These are phyloP conservation scores for Cucurbita argyrosperma DNA, from an alignment of 306 rosid genomes.

Conservation along the genomic window DNA sequence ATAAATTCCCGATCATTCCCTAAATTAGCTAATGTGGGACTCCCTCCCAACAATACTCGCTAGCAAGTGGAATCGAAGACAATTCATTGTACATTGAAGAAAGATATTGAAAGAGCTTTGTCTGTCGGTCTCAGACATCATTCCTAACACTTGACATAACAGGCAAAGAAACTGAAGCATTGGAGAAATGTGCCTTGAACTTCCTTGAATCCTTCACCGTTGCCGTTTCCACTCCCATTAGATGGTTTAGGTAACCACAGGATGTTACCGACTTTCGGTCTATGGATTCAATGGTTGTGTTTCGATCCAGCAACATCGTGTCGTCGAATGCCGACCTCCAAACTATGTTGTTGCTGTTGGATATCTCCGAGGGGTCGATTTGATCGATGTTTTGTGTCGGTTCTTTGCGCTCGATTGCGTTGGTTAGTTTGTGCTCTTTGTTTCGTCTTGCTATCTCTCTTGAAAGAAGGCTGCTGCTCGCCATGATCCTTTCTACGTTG, in stretches of 20 bases:
- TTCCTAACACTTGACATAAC: constrained; percentile 88
- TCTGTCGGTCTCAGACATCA: constrained; percentile 30
- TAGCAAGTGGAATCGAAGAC: neutral
- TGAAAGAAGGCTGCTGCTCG: constrained; percentile 61
- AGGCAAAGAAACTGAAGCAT: constrained; percentile 49
- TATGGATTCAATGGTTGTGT: neutral
- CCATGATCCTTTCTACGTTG: constrained; percentile 80
- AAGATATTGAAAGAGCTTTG: neutral
- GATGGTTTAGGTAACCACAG: constrained; percentile 27
- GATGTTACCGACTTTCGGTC: neutral
- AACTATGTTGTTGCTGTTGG: constrained; percentile 16
- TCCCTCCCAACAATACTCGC: too few relatives aligned
- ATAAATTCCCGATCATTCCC: too few relatives aligned
- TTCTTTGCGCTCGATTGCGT: constrained; percentile 11
- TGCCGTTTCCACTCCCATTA: constrained; percentile 36
- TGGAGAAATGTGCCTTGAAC: constrained; percentile 45
- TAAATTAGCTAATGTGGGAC: too few relatives aligned
- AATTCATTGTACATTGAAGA: neutral
- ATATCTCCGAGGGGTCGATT: constrained; percentile 11
- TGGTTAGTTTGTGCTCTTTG: constrained; percentile 28
- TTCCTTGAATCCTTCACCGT: constrained; percentile 26
- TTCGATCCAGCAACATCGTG: constrained; percentile 16
- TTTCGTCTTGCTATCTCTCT: constrained; percentile 68
- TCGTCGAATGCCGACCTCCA: constrained; percentile 48
- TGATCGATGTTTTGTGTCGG: constrained; percentile 18